phyloP scores from a whole-genome alignment of 345 rosid genomes.

The Dipteronia dyeriana region DNA sequence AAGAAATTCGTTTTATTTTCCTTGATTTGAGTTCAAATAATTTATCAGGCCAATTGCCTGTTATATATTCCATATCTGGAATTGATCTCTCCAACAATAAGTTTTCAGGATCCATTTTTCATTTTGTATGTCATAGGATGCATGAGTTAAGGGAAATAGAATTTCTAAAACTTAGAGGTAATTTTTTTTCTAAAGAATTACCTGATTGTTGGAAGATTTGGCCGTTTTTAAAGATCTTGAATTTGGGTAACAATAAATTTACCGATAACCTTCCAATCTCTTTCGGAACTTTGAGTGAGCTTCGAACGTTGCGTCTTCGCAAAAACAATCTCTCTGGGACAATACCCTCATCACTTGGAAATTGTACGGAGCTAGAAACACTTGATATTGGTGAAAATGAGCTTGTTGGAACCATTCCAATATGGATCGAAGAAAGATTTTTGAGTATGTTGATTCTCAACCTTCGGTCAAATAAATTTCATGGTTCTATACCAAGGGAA shows the following conservation, averaged over 20 bases:
- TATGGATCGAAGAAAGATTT: slow-evolving; percentile 12
- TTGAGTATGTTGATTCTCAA: not conserved
- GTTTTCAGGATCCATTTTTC: not conserved
- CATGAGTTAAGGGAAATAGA: not conserved
- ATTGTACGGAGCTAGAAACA: not conserved
- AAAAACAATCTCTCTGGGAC: not conserved
- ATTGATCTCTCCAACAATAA: slow-evolving; percentile 28
- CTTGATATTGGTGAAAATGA: not conserved
- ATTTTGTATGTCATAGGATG: slow-evolving; percentile 20
- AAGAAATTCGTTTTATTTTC: not conserved
- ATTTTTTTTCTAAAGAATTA: slow-evolving; percentile 30
- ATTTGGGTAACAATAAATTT: slow-evolving; percentile 9
- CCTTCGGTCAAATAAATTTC: slow-evolving; percentile 20
- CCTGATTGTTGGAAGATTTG: slow-evolving; percentile 31
- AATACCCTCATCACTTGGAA: not conserved
- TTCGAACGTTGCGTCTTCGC: not conserved
- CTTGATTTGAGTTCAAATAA: slow-evolving; percentile 28
- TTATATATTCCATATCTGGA: not conserved
- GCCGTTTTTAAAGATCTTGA: not conserved
- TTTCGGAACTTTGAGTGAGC: not conserved
- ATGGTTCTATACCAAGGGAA: slow-evolving; percentile 18
- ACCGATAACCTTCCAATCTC: not conserved
- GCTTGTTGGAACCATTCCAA: slow-evolving; percentile 3
- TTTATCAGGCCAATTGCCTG: slow-evolving; percentile 21
- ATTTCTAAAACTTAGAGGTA: slow-evolving; percentile 37